A percentile compares a stretch with the other conserved stretches of the same genome.
Evolutionary conservation across 768 basidiomycete species (phyloP).

Genomic region (Russula earlei): DNA sequence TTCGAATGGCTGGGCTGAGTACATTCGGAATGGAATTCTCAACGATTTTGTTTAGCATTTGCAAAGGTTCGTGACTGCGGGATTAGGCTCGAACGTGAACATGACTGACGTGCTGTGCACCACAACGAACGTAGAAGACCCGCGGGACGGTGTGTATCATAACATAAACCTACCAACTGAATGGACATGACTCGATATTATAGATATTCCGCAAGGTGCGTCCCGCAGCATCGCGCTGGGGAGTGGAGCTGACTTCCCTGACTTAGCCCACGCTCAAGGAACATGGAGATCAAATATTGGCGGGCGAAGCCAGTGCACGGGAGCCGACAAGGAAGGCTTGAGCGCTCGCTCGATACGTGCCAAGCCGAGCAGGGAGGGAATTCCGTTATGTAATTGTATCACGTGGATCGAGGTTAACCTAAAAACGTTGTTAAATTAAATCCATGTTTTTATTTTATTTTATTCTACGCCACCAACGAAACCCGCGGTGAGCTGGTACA

Average conservation of each 20-base stretch:
- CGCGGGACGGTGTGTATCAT: constrained; percentile 13
- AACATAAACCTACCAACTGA: not conserved
- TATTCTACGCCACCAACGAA: not conserved
- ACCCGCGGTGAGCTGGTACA: not conserved
- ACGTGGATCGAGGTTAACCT: not conserved
- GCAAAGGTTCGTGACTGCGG: constrained; percentile 9
- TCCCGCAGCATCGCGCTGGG: not conserved
- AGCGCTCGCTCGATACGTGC: too few species aligned
- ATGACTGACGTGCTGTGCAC: not conserved
- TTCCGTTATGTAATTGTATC: not conserved
- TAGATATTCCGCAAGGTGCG: constrained; percentile 16
- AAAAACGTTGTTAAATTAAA: too few species aligned
- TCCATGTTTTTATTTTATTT: too few species aligned
- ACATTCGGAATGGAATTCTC: not conserved
- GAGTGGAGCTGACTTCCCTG: not conserved
- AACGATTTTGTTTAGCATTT: not conserved
- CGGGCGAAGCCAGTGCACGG: constrained; percentile 31
- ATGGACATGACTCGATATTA: not conserved
- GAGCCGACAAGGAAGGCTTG: constrained; percentile 12
- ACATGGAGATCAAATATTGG: constrained; percentile 44
- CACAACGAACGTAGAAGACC: constrained; percentile 2
- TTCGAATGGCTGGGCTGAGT: not conserved
- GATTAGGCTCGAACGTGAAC: not conserved
- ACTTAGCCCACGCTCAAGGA: constrained; percentile 36
- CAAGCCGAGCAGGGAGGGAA: too few species aligned